Percentiles rank a stretch among this genome's conserved stretches.
Evolutionary conservation across 306 rosid genomes (phyloP).

Genomic region (barrel medic (Medicago truncatula)): DNA sequence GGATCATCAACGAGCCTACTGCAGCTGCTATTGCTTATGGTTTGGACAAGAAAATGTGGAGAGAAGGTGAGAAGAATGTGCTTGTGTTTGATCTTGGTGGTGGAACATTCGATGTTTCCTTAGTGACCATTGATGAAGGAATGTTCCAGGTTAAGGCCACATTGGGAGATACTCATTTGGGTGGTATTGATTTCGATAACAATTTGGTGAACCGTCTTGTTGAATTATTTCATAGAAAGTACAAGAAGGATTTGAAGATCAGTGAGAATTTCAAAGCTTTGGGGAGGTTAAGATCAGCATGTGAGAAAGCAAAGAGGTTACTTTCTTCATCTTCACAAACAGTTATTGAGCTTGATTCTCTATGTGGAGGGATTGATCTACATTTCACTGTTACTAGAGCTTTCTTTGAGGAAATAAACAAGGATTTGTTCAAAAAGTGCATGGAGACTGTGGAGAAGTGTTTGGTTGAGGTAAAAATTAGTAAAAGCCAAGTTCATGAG

Average conservation of each 20-base stretch:
- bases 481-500: slow-evolving; percentile 41
- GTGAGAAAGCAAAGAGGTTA: too few relatives aligned
- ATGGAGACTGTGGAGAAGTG: slow-evolving; percentile 51
- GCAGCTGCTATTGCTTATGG: slow-evolving; percentile 60
- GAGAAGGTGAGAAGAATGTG: slow-evolving; percentile 48
- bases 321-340: too few relatives aligned
- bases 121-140: slow-evolving; percentile 50
- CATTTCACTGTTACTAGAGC: slow-evolving; percentile 37
- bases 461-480: slow-evolving; percentile 39
- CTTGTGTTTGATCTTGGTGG: slow-evolving; percentile 59
- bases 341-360: too few relatives aligned
- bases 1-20: slow-evolving; percentile 55
- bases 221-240: slow-evolving; percentile 29
- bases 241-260: slow-evolving; percentile 38
- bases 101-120: slow-evolving; percentile 54
- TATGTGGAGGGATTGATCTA: too few relatives aligned
- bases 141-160: slow-evolving; percentile 53
- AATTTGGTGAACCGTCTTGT: slow-evolving; percentile 42
- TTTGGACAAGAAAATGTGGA: slow-evolving; percentile 44
- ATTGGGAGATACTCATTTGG: slow-evolving; percentile 49
- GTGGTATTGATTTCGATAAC: slow-evolving; percentile 52
- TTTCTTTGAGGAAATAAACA: slow-evolving; percentile 44
- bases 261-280: slow-evolving; percentile 40
- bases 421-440: slow-evolving; percentile 47
- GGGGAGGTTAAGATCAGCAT: slow-evolving; percentile 41